These are phyloP conservation scores for Myrmaecium sp. DNA, from an alignment of 2,329 filamentous ascomycete species.

Conservation along the genomic window DNA sequence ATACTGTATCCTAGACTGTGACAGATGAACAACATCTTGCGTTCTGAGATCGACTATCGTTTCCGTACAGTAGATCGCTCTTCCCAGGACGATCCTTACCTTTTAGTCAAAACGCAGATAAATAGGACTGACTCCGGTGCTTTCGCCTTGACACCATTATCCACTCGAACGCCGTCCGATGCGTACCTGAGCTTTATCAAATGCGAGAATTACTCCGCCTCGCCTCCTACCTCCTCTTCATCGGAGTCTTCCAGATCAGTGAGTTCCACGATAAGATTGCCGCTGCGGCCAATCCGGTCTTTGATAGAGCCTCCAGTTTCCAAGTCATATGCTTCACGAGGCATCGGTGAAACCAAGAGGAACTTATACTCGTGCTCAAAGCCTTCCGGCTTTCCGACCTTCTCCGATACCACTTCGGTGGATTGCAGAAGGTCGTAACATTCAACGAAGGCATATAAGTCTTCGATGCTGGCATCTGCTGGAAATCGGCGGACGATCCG, in stretches of 20 bases:
- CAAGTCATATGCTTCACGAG: constrained; percentile 62
- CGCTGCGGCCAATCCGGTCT: constrained; percentile 62
- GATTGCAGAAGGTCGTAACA: constrained; percentile 54
- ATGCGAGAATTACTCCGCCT: constrained; percentile 1
- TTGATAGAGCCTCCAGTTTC: constrained; percentile 48
- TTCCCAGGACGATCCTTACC: background rate
- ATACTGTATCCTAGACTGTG: no score
- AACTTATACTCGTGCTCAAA: constrained; percentile 80
- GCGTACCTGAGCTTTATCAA: background rate
- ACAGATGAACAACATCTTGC: background rate
- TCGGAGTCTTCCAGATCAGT: constrained; percentile 39
- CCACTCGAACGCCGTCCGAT: background rate
- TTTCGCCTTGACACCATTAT: no score
- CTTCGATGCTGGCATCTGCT: constrained; percentile 56
- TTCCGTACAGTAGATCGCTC: background rate
- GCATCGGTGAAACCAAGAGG: constrained; percentile 69
- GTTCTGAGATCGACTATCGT: background rate
- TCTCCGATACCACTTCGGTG: constrained; percentile 16
- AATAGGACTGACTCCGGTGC: background rate
- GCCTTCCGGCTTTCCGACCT: constrained; percentile 37
- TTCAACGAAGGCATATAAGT: constrained; percentile 91
- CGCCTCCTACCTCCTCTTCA: constrained; percentile 18
- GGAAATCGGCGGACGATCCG: constrained; percentile 63
- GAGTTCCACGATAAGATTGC: constrained; percentile 77
- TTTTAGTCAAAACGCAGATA: background rate